phyloP scores from a whole-genome alignment of 2,329 filamentous ascomycete genomes.

The Pseudopithomyces maydicus region DNA sequence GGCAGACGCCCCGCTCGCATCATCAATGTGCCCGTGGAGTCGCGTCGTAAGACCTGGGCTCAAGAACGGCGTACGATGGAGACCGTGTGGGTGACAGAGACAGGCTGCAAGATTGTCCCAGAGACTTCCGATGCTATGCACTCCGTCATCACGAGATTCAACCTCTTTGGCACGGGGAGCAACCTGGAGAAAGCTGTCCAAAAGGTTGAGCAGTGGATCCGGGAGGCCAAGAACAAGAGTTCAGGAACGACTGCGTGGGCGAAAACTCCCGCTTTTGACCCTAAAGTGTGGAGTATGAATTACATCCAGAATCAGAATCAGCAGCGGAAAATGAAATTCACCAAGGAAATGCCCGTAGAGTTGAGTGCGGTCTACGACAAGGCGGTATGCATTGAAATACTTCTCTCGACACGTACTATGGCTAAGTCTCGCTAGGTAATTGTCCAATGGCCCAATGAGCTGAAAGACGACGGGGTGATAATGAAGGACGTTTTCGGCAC shows the following conservation, averaged over 20 bases:
- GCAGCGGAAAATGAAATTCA: constrained; percentile 27
- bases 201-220: constrained; percentile 37
- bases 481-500: constrained; percentile 34
- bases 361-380: background rate
- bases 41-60: background rate
- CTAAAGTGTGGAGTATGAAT: constrained; percentile 29
- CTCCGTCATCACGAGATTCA: constrained; percentile 24
- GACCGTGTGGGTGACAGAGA: constrained; percentile 19
- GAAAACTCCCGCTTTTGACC: constrained; percentile 29
- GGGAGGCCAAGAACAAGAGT: constrained; percentile 22
- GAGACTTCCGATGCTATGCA: constrained; percentile 3
- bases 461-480: constrained; percentile 16
- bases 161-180: constrained; percentile 26
- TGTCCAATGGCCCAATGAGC: constrained; percentile 30
- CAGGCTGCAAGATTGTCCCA: constrained; percentile 25
- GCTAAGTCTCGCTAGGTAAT: constrained; percentile 14
- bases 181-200: constrained; percentile 23
- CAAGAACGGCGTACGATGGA: background rate
- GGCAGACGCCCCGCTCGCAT: constrained; percentile 1
- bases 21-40: constrained; percentile 4
- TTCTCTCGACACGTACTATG: background rate
- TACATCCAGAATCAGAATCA: constrained; percentile 20
- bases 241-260: constrained; percentile 32
- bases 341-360: constrained; percentile 18
- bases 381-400: constrained; percentile 11